These are phyloP conservation scores for Fusarium foetens DNA, from an alignment of 2,329 filamentous ascomycete species.

Conservation along the genomic window DNA sequence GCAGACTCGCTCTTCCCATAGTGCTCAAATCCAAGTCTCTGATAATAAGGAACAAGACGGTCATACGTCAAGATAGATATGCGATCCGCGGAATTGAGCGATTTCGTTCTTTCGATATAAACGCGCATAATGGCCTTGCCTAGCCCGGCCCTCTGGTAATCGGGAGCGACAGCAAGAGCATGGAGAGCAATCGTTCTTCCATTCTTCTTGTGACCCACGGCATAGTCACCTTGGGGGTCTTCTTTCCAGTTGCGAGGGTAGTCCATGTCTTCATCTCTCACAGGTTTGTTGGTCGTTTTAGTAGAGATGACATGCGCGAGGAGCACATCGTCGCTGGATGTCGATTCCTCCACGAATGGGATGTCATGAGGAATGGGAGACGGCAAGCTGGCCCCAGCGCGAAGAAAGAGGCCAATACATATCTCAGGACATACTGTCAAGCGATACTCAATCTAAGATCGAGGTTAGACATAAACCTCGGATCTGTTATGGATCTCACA, in stretches of 20 bases:
- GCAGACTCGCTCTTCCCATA: slow-evolving; percentile 46
- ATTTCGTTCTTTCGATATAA: slow-evolving; percentile 39
- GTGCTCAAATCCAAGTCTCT: slow-evolving; percentile 46
- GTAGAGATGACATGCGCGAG: slow-evolving; percentile 46
- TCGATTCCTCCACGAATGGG: slow-evolving; percentile 4
- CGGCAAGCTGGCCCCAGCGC: not conserved
- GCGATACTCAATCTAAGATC: slow-evolving; percentile 45
- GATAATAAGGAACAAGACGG: slow-evolving; percentile 45
- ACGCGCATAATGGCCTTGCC: slow-evolving; percentile 42
- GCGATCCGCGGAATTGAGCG: slow-evolving; percentile 31
- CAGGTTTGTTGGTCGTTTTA: slow-evolving; percentile 29
- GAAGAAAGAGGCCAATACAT: slow-evolving; percentile 43
- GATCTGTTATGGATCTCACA: not conserved
- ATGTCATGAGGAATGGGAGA: slow-evolving; percentile 14
- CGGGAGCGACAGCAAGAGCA: slow-evolving; percentile 43
- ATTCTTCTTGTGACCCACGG: slow-evolving; percentile 38
- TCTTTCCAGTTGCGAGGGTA: slow-evolving; percentile 42
- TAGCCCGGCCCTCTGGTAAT: slow-evolving; percentile 40
- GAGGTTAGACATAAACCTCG: not conserved
- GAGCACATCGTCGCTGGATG: slow-evolving; percentile 24
- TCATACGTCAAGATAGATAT: slow-evolving; percentile 47
- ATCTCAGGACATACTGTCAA: slow-evolving; percentile 43
- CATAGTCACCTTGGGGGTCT: slow-evolving; percentile 11
- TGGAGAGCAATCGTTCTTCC: slow-evolving; percentile 46
- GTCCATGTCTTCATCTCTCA: slow-evolving; percentile 45